A percentile compares a stretch with the other conserved stretches of the same genome.
phyloP scores from a whole-genome alignment of 2,329 filamentous ascomycete species.

The Trichoderma arundinaceum region DNA sequence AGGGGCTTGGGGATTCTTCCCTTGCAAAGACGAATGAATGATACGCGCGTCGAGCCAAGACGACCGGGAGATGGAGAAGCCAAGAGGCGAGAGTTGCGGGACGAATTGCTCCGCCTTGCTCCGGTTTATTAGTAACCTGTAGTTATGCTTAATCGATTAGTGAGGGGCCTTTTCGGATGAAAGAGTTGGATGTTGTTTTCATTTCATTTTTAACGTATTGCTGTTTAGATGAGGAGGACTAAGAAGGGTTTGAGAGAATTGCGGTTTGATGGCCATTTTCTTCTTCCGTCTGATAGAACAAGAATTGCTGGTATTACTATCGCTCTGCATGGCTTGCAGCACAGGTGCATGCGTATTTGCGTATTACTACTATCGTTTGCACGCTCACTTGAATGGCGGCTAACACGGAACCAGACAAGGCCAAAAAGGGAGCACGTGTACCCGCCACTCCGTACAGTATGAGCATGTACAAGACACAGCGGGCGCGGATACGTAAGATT shows the following conservation, averaged over 20 bases:
- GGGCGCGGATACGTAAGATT: conserved; percentile 29
- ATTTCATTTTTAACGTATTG: neutral
- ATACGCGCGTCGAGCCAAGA: conserved; percentile 27
- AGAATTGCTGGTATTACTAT: too few relatives aligned
- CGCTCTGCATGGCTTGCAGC: neutral
- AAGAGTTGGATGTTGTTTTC: neutral
- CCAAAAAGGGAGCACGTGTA: conserved; percentile 17
- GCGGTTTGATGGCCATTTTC: too few relatives aligned
- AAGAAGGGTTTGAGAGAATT: neutral
- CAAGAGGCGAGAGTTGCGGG: neutral
- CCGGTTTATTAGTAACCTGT: neutral
- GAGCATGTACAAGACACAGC: neutral
- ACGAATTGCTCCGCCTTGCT: neutral
- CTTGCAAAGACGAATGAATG: too few relatives aligned
- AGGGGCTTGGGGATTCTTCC: neutral
- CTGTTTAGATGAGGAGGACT: neutral
- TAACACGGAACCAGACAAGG: conserved; percentile 11
- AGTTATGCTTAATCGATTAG: conserved; percentile 29
- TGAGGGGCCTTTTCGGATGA: neutral
- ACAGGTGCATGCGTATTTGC: neutral
- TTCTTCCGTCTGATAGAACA: too few relatives aligned
- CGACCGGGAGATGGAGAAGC: neutral
- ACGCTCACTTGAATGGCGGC: neutral
- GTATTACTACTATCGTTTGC: neutral
- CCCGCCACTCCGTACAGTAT: conserved; percentile 4